phyloP scores from a whole-genome alignment of 2,329 filamentous ascomycete species.

The Rasamsonia emersonii region DNA sequence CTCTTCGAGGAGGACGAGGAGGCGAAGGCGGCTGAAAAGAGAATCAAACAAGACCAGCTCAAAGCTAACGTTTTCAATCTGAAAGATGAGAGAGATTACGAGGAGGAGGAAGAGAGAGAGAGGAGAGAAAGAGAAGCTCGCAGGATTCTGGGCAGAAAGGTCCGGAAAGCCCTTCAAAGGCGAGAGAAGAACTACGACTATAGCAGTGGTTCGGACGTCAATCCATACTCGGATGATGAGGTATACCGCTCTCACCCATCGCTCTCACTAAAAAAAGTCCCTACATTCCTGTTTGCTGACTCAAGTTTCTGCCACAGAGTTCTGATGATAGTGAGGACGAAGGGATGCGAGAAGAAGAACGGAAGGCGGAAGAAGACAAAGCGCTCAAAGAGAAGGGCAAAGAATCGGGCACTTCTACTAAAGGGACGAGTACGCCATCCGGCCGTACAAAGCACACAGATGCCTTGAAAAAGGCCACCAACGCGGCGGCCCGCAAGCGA shows the following conservation, averaged over 20 bases:
- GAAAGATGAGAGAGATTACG: constrained; percentile 60
- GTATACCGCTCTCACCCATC: constrained; percentile 25
- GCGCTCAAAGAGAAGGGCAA: constrained; percentile 44
- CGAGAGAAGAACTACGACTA: constrained; percentile 83
- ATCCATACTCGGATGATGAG: constrained; percentile 48
- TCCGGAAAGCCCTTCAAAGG: constrained; percentile 73
- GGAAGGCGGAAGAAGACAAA: constrained; percentile 51
- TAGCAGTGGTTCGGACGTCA: constrained; percentile 57
- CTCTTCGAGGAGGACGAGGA: constrained; percentile 82
- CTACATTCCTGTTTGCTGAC: constrained; percentile 5
- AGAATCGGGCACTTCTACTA: constrained; percentile 53
- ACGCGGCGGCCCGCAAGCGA: constrained; percentile 61
- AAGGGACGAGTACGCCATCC: constrained; percentile 61
- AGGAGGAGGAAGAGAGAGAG: constrained; percentile 60
- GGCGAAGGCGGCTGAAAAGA: constrained; percentile 59
- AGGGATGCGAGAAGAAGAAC: constrained; percentile 50
- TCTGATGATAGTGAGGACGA: constrained; percentile 59
- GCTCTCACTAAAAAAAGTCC: constrained; percentile 12
- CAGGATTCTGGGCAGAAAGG: constrained; percentile 64
- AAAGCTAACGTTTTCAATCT: constrained; percentile 78
- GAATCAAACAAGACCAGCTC: constrained; percentile 73
- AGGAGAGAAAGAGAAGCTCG: constrained; percentile 56
- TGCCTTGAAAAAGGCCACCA: constrained; percentile 41
- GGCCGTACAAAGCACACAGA: constrained; percentile 48
- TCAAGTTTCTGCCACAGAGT: constrained; percentile 30